These are phyloP conservation scores for Ascochyta rabiei DNA, from an alignment of 2,329 filamentous ascomycete genomes.

Conservation along the genomic window DNA sequence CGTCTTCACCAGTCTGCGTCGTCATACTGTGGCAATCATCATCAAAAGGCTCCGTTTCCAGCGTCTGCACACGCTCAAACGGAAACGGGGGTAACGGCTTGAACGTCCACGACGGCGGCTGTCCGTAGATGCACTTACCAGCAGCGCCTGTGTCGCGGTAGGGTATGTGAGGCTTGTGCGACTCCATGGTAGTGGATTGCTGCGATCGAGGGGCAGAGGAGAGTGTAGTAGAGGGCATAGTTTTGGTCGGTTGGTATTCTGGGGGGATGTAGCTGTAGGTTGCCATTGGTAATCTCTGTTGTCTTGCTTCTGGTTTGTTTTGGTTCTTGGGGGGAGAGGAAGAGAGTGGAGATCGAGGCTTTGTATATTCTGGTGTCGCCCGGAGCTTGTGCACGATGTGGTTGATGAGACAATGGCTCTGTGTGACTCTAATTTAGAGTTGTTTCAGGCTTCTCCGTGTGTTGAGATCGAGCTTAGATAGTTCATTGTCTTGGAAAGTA, in stretches of 20 bases:
- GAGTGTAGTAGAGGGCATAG: not conserved
- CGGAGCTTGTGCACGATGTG: not conserved
- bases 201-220: not conserved
- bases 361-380: not conserved
- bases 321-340: not conserved
- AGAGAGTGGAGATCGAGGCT: not conserved
- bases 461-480: not conserved
- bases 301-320: not conserved
- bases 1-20: not conserved
- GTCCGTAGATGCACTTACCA: conserved; percentile 1
- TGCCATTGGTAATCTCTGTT: not conserved
- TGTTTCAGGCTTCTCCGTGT: not conserved
- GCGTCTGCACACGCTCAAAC: not conserved
- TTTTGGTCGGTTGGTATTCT: not conserved
- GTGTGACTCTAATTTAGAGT: not conserved
- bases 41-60: not conserved
- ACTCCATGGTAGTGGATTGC: not conserved
- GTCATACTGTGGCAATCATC: not conserved
- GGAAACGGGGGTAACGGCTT: not conserved
- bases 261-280: conserved; percentile 7
- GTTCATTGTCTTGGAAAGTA: not conserved
- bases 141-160: not conserved
- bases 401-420: not conserved
- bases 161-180: not conserved
- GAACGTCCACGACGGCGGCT: not conserved